A percentile compares a stretch with the other conserved stretches of the same genome.
Evolutionary conservation across 129 eudicot species (phyloP).

Genomic region (Arctium lappa): DNA sequence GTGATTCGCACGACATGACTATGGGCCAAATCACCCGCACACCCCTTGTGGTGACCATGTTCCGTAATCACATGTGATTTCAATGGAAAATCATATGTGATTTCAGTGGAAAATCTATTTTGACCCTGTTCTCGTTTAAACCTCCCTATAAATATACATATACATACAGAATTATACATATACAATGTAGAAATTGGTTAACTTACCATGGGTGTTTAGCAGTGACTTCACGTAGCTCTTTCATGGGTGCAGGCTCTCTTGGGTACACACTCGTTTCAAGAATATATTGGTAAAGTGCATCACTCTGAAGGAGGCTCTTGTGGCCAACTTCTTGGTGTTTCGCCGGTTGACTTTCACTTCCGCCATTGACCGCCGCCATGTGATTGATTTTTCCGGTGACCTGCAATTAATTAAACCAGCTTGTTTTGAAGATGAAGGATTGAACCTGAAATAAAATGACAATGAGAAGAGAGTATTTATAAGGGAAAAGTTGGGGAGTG

Average conservation of each 20-base stretch:
- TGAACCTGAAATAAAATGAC: slow-evolving; percentile 18
- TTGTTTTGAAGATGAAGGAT: slow-evolving; percentile 11
- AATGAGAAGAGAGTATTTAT: slow-evolving; percentile 9
- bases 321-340: slow-evolving; percentile 64
- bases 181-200: neutral
- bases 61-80: too few species aligned
- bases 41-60: too few species aligned
- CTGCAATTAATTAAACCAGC: neutral
- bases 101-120: too few species aligned
- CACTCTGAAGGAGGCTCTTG: slow-evolving; percentile 64
- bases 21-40: too few species aligned
- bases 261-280: slow-evolving; percentile 68
- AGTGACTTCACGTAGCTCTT: slow-evolving; percentile 58
- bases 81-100: too few species aligned
- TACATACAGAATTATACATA: neutral
- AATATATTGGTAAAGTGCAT: slow-evolving; percentile 60
- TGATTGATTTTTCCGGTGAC: neutral
- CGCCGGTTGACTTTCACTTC: slow-evolving; percentile 30
- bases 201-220: slow-evolving; percentile 60
- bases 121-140: too few species aligned
- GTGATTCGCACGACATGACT: too few species aligned
- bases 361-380: slow-evolving; percentile 32
- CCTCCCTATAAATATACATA: too few species aligned
- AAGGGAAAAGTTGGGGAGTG: neutral
- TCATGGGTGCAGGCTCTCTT: slow-evolving; percentile 58